Percentiles rank a stretch among this genome's conserved stretches.
Conservation (phyloP, 257 asterid species). For the Gardenia jasminoides region DNA sequence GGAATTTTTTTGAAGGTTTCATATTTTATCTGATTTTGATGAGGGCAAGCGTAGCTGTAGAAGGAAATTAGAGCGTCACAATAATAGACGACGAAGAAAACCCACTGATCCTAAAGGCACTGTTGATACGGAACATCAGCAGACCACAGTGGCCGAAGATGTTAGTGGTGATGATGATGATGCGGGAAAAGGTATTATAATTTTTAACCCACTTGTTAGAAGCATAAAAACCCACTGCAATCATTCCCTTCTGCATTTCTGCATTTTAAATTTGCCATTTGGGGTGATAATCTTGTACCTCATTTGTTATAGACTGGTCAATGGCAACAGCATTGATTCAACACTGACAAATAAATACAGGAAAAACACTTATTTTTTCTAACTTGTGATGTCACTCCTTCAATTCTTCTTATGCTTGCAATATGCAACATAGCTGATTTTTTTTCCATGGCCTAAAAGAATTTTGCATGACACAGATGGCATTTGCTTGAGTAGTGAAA, state of each 20-base stretch:
- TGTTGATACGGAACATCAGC: constrained; percentile 48
- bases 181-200: constrained; percentile 50
- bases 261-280: neutral
- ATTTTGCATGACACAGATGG: constrained; percentile 36
- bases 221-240: neutral
- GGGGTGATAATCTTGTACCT: neutral
- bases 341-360: neutral
- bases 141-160: constrained; percentile 44
- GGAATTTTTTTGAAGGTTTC: constrained; percentile 59
- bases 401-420: neutral
- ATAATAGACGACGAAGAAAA: constrained; percentile 80
- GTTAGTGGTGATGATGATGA: constrained; percentile 66
- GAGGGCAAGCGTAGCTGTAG: constrained; percentile 93
- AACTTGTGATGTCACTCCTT: neutral
- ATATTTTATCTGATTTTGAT: constrained; percentile 74
- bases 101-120: constrained; percentile 54
- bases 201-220: neutral
- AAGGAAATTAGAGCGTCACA: constrained; percentile 87
- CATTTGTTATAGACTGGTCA: neutral
- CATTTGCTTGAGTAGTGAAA: constrained; percentile 40
- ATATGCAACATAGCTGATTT: neutral
- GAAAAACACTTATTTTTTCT: neutral
- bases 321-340: no score
- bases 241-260: neutral
- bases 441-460: neutral